Base-by-base conservation (phyloP, 2,329 filamentous ascomycete genomes). In the Phoma herbarum region DNA sequence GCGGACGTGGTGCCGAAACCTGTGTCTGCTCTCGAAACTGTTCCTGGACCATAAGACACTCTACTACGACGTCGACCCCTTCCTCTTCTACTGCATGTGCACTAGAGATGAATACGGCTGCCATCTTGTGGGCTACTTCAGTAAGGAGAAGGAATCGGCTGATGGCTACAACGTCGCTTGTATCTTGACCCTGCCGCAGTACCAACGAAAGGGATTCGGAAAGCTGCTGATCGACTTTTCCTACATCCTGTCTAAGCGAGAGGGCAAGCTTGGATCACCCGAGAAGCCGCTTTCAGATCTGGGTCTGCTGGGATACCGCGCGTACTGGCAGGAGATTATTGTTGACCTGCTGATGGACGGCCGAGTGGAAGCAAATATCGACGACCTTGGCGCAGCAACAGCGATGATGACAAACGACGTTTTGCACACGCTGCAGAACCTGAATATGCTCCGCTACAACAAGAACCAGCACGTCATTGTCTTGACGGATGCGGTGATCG, bases 61-160 rank as follows among this genome's bases (percentile, higher is more conserved):
- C 8, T 99, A 97, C 82, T 99, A 99, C 80, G 95, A 99, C 70
- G 95, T 99, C n/a, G 95, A 99, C 64, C 95, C 95, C 0, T 99
- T 99, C 75, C 81, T 99, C 33, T 99, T 99, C 81, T 99, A 99
- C 79, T 94, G 97, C 77, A 97, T 99, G 94, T 92, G 92, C 25
- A 90, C 89, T 39, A 88, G 91, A 66, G 91, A 93, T 64, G 92
- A 96, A 48, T 89, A 93, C 69, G 95, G 95, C 14, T 95, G 90
- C 70, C 95, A 98, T 73, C 86, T 99, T 48, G 91, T 99, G n/a
- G 95, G 95, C n/a, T 99, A 97, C 75, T 99, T 99, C 78, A 96
- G 91, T 55, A 99, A 99, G 76, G 95, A 99, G 77, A 99, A 99
- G 69, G 95, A 99, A 78, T 94, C 90, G 37, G 93, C 93, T 0